phyloP scores from a whole-genome alignment of 345 rosid genomes.

The Populus nigra region DNA sequence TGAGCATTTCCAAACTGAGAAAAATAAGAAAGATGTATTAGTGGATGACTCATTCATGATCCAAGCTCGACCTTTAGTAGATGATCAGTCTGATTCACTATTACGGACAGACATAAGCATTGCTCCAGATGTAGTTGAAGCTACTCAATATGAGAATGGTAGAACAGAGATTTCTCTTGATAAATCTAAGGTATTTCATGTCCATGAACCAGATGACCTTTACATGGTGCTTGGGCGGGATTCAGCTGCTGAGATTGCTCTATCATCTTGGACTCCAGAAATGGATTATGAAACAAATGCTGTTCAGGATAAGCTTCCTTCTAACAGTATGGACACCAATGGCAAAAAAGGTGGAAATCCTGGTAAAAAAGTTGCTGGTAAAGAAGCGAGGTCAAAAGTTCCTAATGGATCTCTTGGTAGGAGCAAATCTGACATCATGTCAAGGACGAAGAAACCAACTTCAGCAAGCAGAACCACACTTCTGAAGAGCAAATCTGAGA shows the following conservation, averaged over 20 bases:
- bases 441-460: slow-evolving; percentile 57
- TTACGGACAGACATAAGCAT: slow-evolving; percentile 57
- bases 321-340: slow-evolving; percentile 25
- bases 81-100: slow-evolving; percentile 43
- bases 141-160: slow-evolving; percentile 38
- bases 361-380: slow-evolving; percentile 37
- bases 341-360: slow-evolving; percentile 36
- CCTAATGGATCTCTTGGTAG: slow-evolving; percentile 42
- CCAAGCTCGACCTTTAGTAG: slow-evolving; percentile 47
- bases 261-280: slow-evolving; percentile 72
- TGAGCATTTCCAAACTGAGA: slow-evolving; percentile 25
- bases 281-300: slow-evolving; percentile 54
- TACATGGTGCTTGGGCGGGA: slow-evolving; percentile 82
- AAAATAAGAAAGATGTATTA: slow-evolving; percentile 47
- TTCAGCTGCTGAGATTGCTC: slow-evolving; percentile 41
- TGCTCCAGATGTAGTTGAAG: slow-evolving; percentile 57
- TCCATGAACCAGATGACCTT: slow-evolving; percentile 86
- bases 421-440: slow-evolving; percentile 42
- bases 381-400: slow-evolving; percentile 53
- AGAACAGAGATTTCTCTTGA: slow-evolving; percentile 29
- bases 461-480: slow-evolving; percentile 53
- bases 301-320: slow-evolving; percentile 32
- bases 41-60: slow-evolving; percentile 91
- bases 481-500: slow-evolving; percentile 59
- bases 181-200: slow-evolving; percentile 22